phyloP scores from a whole-genome alignment of 2,329 filamentous ascomycete species.

The Didymella pinodella region DNA sequence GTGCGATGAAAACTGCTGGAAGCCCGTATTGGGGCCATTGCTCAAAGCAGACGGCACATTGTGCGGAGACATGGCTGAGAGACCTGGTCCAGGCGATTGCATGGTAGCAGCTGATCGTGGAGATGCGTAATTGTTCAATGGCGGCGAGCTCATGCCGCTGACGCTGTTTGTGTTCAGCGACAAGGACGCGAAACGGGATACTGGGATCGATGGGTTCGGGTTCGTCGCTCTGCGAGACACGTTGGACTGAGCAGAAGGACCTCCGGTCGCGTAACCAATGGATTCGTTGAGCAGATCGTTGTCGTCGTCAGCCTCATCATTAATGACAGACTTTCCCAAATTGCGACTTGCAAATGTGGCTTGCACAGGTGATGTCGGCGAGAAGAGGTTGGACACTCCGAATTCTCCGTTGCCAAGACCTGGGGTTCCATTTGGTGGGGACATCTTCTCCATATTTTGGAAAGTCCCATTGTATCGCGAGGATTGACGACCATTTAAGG shows the following conservation, averaged over 20 bases:
- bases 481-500: constrained; percentile 57
- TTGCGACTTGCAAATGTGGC: constrained; percentile 70
- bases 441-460: constrained; percentile 67
- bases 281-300: constrained; percentile 76
- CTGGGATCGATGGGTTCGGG: constrained; percentile 74
- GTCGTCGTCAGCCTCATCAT: constrained; percentile 74
- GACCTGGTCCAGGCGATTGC: constrained; percentile 57
- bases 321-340: constrained; percentile 74
- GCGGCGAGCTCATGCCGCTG: constrained; percentile 60
- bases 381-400: constrained; percentile 71
- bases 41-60: constrained; percentile 67
- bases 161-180: constrained; percentile 70
- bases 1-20: constrained; percentile 64
- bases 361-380: constrained; percentile 75
- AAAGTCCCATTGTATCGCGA: constrained; percentile 70
- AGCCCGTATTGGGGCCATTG: constrained; percentile 59
- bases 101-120: constrained; percentile 59
- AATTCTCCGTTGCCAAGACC: constrained; percentile 66
- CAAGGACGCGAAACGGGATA: constrained; percentile 72
- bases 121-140: constrained; percentile 58
- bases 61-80: constrained; percentile 55
- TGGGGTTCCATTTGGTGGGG: constrained; percentile 65
- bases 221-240: constrained; percentile 73
- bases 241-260: constrained; percentile 57
- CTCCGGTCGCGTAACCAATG: constrained; percentile 76